Evolutionary conservation across 495 filamentous ascomycete genomes (phyloP).

Genomic region (Thermochaetoides thermophila): DNA sequence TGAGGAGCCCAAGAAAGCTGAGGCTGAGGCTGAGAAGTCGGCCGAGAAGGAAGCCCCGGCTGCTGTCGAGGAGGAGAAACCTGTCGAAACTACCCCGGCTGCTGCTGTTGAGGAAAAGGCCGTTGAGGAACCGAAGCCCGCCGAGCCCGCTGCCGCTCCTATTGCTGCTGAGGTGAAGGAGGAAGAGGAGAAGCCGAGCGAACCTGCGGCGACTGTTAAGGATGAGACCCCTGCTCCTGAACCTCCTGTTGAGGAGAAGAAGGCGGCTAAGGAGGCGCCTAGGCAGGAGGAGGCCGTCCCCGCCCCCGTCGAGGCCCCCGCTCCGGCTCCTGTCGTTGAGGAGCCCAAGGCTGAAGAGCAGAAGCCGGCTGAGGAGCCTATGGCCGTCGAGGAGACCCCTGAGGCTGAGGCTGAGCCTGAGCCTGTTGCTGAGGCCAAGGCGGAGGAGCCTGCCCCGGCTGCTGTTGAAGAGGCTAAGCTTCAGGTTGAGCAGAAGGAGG

Average conservation of each 20-base stretch:
- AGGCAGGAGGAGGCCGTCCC: too few species aligned
- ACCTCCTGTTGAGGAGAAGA: constrained; percentile 1
- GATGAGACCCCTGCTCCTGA: constrained; percentile 5
- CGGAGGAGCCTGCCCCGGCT: too few species aligned
- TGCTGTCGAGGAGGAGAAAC: constrained; percentile 1
- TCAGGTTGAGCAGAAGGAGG: too few species aligned
- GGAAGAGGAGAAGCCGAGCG: constrained; percentile 4
- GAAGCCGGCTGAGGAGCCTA: background rate
- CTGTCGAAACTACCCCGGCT: constrained; percentile 4
- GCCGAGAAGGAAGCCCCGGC: constrained; percentile 7
- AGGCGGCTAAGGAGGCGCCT: too few species aligned
- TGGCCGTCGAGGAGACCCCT: too few species aligned
- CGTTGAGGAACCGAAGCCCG: constrained; percentile 1
- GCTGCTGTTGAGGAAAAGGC: constrained; percentile 1
- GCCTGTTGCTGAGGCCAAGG: background rate
- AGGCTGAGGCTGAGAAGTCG: constrained; percentile 17
- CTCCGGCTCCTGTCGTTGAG: background rate
- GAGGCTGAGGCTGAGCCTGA: constrained; percentile 1
- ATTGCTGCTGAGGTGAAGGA: constrained; percentile 7
- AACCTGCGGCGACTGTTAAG: constrained; percentile 2
- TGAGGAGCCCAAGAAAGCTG: too few species aligned
- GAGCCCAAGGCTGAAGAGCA: constrained; percentile 3
- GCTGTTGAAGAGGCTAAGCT: too few species aligned
- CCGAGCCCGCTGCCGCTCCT: constrained; percentile 12
- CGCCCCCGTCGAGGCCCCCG: constrained; percentile 4